These are phyloP conservation scores for Naganishia vishniacii DNA, from an alignment of 768 basidiomycete genomes.

Conservation along the genomic window DNA sequence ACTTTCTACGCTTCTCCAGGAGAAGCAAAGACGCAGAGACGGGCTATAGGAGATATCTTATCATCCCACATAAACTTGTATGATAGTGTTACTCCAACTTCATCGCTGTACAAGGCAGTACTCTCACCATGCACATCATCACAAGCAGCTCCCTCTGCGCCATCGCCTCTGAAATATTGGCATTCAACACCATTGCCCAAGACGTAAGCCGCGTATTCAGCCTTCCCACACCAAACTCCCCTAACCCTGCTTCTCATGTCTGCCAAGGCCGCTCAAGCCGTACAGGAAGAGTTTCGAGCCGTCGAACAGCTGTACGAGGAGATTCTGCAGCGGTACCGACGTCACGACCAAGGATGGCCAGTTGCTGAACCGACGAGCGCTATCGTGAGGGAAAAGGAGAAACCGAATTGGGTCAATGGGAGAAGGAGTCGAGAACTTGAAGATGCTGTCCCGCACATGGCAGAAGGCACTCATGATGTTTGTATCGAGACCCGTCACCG, in stretches of 20 bases:
- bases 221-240: background rate
- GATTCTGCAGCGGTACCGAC: background rate
- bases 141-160: background rate
- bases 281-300: slow-evolving; percentile 1
- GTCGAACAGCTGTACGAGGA: background rate
- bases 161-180: background rate
- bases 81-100: too few species aligned
- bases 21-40: too few species aligned
- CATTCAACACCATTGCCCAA: slow-evolving; percentile 4
- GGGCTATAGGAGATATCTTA: too few species aligned
- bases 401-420: too few species aligned
- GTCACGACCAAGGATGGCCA: too few species aligned
- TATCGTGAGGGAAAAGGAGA: background rate
- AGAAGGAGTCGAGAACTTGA: too few species aligned
- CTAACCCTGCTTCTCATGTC: background rate
- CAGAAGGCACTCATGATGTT: background rate
- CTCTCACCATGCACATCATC: background rate
- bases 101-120: too few species aligned
- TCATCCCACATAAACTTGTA: too few species aligned
- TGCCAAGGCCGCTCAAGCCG: background rate
- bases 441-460: background rate
- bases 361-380: too few species aligned
- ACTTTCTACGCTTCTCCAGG: too few species aligned
- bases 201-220: background rate
- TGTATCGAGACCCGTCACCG: too few species aligned